These are phyloP conservation scores for Lichina pygmaea DNA, from an alignment of 495 filamentous ascomycete genomes.

Conservation along the genomic window DNA sequence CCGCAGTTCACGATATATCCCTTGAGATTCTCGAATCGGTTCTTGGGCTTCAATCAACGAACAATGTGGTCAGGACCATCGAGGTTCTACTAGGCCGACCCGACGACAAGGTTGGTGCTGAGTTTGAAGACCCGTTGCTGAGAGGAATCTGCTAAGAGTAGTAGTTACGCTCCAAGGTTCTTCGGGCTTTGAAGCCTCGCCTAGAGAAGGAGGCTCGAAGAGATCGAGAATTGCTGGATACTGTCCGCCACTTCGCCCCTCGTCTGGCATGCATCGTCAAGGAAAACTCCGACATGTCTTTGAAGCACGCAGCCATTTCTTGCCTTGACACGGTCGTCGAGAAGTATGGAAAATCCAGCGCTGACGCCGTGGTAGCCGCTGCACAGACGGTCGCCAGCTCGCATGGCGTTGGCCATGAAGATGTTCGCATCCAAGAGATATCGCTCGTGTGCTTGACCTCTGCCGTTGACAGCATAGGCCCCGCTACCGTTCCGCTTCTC, in stretches of 20 bases:
- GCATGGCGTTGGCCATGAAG: slow-evolving; percentile 44
- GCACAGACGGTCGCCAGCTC: slow-evolving; percentile 49
- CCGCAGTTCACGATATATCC: slow-evolving; percentile 26
- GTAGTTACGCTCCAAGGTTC: slow-evolving; percentile 41
- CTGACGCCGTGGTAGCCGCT: slow-evolving; percentile 31
- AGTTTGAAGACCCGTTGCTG: neutral
- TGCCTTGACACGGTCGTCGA: slow-evolving; percentile 80
- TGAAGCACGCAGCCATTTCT: slow-evolving; percentile 56
- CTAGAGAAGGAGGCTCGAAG: slow-evolving; percentile 38
- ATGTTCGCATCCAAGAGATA: slow-evolving; percentile 46
- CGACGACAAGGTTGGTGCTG: slow-evolving; percentile 21
- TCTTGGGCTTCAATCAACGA: slow-evolving; percentile 51
- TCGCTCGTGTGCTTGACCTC: slow-evolving; percentile 73
- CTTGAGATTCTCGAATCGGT: slow-evolving; percentile 44
- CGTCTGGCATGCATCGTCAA: slow-evolving; percentile 46
- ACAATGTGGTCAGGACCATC: slow-evolving; percentile 64
- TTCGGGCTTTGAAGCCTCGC: slow-evolving; percentile 50
- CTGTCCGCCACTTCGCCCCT: slow-evolving; percentile 52
- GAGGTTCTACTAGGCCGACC: slow-evolving; percentile 47
- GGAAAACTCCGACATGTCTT: slow-evolving; percentile 35
- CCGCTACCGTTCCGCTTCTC: slow-evolving; percentile 58
- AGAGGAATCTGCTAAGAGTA: neutral
- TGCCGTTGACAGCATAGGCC: slow-evolving; percentile 61
- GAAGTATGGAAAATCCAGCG: slow-evolving; percentile 72
- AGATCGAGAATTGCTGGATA: slow-evolving; percentile 34